Evolutionary conservation across 148 eudicot genomes (phyloP).

Genomic region (Spergularia bocconei): DNA sequence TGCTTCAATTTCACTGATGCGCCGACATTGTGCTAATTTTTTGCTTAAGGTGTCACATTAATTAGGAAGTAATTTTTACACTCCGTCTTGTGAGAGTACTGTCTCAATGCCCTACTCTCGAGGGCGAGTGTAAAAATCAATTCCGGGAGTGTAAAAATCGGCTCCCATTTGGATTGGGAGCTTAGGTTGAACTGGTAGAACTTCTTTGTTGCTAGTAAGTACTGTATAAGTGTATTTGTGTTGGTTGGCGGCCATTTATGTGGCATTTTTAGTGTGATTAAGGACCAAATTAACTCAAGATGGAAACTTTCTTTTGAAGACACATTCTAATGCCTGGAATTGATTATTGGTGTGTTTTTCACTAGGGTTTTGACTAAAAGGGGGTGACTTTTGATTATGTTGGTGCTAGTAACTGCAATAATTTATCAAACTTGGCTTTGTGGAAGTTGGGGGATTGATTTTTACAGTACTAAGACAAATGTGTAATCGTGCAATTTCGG

Average conservation of each 20-base stretch:
- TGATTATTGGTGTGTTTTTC: background rate
- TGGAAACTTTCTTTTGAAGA: background rate
- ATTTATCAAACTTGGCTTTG: background rate
- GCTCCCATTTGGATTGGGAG: no score
- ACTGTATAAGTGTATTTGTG: no score
- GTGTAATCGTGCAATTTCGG: background rate
- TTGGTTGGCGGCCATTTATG: slow-evolving; percentile 21
- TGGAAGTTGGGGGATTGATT: background rate
- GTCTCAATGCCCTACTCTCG: no score
- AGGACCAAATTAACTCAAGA: background rate
- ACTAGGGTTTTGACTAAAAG: background rate
- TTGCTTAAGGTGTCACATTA: no score
- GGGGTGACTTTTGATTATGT: background rate
- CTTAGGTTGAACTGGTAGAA: background rate
- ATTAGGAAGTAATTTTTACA: background rate
- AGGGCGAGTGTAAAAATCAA: no score
- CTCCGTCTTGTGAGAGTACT: background rate
- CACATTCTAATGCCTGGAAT: slow-evolving; percentile 2
- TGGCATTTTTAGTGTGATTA: slow-evolving; percentile 2
- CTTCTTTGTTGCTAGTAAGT: no score
- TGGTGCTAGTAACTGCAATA: background rate
- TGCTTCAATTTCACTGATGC: background rate
- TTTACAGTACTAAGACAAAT: background rate
- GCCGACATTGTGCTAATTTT: slow-evolving; percentile 4
- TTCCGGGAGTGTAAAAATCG: no score